phyloP scores from a whole-genome alignment of 2,329 filamentous ascomycete genomes.

The Pseudogymnoascus sp. region DNA sequence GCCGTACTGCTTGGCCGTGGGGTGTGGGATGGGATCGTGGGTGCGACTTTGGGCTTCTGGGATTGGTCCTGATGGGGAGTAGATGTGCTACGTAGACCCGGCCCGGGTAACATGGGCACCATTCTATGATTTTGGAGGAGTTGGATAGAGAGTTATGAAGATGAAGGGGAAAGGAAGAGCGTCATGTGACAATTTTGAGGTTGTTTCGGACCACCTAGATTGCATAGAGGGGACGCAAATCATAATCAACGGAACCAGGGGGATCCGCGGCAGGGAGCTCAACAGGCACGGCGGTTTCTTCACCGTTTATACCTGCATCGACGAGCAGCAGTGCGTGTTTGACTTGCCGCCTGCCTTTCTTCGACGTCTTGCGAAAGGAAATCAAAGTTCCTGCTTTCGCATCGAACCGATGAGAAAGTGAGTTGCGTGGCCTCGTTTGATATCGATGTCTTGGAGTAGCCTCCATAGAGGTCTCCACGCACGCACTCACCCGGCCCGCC shows the following conservation, averaged over 20 bases:
- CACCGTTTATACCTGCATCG: neutral
- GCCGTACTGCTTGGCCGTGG: neutral
- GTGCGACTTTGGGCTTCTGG: neutral
- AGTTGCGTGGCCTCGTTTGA: neutral
- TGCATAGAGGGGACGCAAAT: neutral
- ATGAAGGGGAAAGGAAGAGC: neutral
- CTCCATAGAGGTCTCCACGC: neutral
- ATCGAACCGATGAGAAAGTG: neutral
- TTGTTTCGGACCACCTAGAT: neutral
- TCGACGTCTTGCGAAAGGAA: neutral
- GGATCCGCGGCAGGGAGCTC: neutral
- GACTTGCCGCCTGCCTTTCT: neutral
- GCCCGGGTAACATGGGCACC: neutral
- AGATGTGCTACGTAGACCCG: neutral
- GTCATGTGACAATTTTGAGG: neutral
- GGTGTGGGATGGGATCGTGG: neutral
- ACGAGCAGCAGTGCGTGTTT: neutral
- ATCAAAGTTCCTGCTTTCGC: neutral
- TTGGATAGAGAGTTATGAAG: neutral
- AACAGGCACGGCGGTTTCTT: neutral
- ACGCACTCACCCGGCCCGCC: neutral
- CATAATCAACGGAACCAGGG: neutral
- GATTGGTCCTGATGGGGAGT: neutral
- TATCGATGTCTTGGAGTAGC: neutral
- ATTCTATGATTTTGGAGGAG: neutral